Percentiles rank a stretch among this genome's conserved stretches.
Conservation (phyloP, 495 filamentous ascomycete species). For the Trichoderma parareesei region DNA sequence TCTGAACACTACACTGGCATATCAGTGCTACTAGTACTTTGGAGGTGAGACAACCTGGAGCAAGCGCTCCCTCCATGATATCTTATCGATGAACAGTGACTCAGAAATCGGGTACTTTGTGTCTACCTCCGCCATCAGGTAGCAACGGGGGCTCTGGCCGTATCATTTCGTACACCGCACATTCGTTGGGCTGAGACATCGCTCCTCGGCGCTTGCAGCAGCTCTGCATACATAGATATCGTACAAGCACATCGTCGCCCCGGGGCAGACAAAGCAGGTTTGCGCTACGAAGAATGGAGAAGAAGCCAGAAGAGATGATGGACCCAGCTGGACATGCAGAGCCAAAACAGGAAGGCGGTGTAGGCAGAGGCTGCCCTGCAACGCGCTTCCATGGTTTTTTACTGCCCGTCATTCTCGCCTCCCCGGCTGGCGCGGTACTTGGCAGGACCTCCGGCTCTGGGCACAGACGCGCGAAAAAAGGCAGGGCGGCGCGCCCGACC, state of each 20-base stretch:
- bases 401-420: not conserved
- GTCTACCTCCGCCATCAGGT: no score
- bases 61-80: not conserved
- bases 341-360: not conserved
- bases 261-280: not conserved
- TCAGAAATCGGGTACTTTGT: no score
- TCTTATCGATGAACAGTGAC: no score
- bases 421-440: not conserved
- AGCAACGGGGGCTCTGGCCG: not conserved
- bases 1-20: no score
- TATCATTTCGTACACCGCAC: not conserved
- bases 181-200: conserved; percentile 3
- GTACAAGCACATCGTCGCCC: no score
- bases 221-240: not conserved
- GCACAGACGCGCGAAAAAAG: not conserved
- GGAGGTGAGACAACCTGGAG: not conserved
- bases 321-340: not conserved
- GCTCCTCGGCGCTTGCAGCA: not conserved
- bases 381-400: not conserved
- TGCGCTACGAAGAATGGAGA: conserved; percentile 1
- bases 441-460: not conserved
- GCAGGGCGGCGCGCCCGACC: not conserved
- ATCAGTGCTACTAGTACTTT: no score
- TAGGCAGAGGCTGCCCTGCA: not conserved
- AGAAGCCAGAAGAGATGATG: not conserved